Percentiles rank a stretch among this genome's conserved stretches.
Conservation (phyloP, 2,329 filamentous ascomycete species). For the Mycosphaerella sp. region DNA sequence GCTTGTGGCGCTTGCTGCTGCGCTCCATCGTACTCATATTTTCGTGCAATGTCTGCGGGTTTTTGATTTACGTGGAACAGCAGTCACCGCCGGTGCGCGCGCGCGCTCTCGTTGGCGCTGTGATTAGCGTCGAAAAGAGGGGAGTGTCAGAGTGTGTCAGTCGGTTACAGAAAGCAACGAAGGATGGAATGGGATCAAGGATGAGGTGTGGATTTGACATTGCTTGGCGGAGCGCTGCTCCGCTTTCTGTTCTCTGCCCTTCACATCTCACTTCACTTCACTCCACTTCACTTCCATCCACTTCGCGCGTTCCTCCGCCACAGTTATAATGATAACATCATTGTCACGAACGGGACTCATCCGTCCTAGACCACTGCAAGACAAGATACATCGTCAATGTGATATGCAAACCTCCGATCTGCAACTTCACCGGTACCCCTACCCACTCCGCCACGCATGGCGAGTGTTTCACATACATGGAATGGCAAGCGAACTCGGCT, state of each 20-base stretch:
- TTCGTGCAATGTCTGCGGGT: not conserved
- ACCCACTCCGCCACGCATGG: too few species aligned
- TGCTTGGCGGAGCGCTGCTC: not conserved
- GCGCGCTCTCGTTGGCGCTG: not conserved
- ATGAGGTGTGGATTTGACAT: not conserved
- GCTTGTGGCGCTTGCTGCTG: slow-evolving; percentile 45
- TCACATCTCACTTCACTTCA: not conserved
- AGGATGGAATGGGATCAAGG: not conserved
- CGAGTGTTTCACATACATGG: not conserved
- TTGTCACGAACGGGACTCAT: not conserved
- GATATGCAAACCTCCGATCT: too few species aligned
- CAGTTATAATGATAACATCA: too few species aligned
- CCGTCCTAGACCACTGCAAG: too few species aligned
- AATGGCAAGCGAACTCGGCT: not conserved
- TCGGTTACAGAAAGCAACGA: not conserved
- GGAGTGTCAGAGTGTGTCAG: too few species aligned
- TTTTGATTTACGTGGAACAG: too few species aligned
- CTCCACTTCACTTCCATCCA: not conserved
- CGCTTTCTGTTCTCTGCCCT: not conserved
- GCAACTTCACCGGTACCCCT: too few species aligned
- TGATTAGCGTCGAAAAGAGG: not conserved
- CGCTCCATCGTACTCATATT: slow-evolving; percentile 28
- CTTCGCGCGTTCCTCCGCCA: too few species aligned
- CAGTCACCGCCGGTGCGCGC: not conserved
- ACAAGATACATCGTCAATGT: too few species aligned